A percentile compares a stretch with the other conserved stretches of the same genome.
phyloP scores from a whole-genome alignment of 176 grass and related monocot species.

The Dactylis glomerata region DNA sequence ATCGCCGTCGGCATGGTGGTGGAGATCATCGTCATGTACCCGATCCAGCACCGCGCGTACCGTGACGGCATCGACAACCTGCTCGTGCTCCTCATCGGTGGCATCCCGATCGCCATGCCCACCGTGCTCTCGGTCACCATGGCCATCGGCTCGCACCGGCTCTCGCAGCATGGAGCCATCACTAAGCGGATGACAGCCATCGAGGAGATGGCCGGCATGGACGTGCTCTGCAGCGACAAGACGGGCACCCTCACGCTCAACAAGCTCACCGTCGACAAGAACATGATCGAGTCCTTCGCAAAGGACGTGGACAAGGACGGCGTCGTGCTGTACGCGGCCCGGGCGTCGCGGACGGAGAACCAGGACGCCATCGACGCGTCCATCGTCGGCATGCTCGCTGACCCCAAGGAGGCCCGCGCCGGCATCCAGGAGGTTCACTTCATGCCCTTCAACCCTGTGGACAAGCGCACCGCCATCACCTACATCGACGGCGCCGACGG shows the following conservation, averaged over 20 bases:
- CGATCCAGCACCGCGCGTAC: conserved; percentile 61
- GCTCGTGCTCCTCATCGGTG: conserved; percentile 81
- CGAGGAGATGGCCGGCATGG: conserved; percentile 94
- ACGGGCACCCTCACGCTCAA: conserved; percentile 92
- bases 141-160: conserved; percentile 78
- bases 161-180: conserved; percentile 78
- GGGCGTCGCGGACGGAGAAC: conserved; percentile 65
- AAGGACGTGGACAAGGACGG: conserved; percentile 48
- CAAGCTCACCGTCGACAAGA: conserved; percentile 70
- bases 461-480: conserved; percentile 86
- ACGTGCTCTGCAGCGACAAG: conserved; percentile 96
- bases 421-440: conserved; percentile 85
- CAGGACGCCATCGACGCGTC: conserved; percentile 87
- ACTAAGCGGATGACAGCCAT: conserved; percentile 94
- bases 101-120: conserved; percentile 93
- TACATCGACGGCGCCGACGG: conserved; percentile 50
- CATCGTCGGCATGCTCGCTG: conserved; percentile 43
- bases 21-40: conserved; percentile 80
- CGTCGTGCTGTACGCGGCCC: conserved; percentile 50
- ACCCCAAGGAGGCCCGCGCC: conserved; percentile 45
- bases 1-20: conserved; percentile 49
- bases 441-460: conserved; percentile 86
- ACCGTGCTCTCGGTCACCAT: conserved; percentile 86
- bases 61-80: conserved; percentile 85
- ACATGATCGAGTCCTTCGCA: conserved; percentile 57